A percentile compares a stretch with the other conserved stretches of the same genome.
Evolutionary conservation across 352 stramenopile genomes (phyloP).

Genomic region (Globisporangium acanthophoron): DNA sequence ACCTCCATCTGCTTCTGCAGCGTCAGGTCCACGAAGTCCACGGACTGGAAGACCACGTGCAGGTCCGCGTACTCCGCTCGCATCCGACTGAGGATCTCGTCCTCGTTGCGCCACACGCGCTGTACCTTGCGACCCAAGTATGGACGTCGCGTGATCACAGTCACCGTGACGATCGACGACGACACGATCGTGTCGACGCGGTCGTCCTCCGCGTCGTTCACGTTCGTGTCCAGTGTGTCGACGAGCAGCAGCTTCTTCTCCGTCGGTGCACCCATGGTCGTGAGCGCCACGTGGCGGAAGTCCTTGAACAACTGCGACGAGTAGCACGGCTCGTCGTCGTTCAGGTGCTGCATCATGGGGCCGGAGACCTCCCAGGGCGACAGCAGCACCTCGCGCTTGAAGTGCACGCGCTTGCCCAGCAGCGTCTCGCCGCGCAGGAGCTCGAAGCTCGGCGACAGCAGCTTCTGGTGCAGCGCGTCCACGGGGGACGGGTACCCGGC

Average conservation of each 20-base stretch:
- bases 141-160: conserved; percentile 24
- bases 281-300: conserved; percentile 35
- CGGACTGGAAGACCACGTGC: conserved; percentile 39
- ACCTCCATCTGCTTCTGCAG: conserved; percentile 58
- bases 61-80: conserved; percentile 24
- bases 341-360: conserved; percentile 65
- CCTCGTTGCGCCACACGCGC: conserved; percentile 64
- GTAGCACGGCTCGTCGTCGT: conserved; percentile 54
- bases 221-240: background rate
- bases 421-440: conserved; percentile 13
- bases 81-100: conserved; percentile 46
- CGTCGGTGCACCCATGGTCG: conserved; percentile 6
- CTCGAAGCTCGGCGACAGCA: conserved; percentile 17
- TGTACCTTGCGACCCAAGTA: conserved; percentile 44
- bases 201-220: conserved; percentile 3
- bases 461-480: conserved; percentile 19
- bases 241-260: background rate
- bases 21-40: conserved; percentile 62
- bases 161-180: conserved; percentile 7
- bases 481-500: conserved; percentile 14
- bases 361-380: conserved; percentile 46
- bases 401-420: conserved; percentile 17
- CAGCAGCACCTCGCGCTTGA: conserved; percentile 32
- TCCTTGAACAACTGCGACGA: conserved; percentile 40
- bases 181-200: background rate